phyloP scores from a whole-genome alignment of 2,329 filamentous ascomycete species.

The Teratosphaeria pseudoeucalypti region DNA sequence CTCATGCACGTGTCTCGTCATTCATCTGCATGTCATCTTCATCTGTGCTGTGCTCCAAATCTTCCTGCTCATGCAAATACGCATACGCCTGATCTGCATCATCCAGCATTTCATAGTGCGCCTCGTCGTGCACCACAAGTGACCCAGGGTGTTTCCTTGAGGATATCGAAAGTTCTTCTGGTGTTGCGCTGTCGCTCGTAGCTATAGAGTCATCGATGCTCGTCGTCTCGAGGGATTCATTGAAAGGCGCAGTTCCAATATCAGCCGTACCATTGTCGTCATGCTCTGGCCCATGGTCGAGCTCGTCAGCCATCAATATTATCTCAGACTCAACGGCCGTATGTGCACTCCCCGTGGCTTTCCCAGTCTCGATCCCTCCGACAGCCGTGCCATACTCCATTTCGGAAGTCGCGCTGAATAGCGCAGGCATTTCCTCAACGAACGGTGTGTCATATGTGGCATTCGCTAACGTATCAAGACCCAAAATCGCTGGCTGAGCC shows the following conservation, averaged over 20 bases:
- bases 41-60: not conserved
- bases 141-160: not conserved
- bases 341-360: not conserved
- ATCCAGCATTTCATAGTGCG: not conserved
- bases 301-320: not conserved
- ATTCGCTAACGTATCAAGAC: not conserved
- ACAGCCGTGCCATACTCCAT: not conserved
- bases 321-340: not conserved
- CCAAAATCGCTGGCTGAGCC: not conserved
- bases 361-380: not conserved
- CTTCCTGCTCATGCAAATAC: not conserved
- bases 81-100: not conserved
- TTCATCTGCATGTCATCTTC: not conserved
- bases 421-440: not conserved
- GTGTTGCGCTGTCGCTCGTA: not conserved
- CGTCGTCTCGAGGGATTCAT: not conserved
- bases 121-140: not conserved
- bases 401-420: not conserved
- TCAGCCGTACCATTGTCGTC: not conserved
- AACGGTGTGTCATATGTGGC: not conserved
- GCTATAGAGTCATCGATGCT: not conserved
- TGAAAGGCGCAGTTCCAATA: too few relatives aligned
- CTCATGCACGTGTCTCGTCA: not conserved
- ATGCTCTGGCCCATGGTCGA: not conserved
- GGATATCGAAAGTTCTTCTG: not conserved